Conservation (phyloP, 2,329 filamentous ascomycete species). For the Pseudogymnoascus sp. region DNA sequence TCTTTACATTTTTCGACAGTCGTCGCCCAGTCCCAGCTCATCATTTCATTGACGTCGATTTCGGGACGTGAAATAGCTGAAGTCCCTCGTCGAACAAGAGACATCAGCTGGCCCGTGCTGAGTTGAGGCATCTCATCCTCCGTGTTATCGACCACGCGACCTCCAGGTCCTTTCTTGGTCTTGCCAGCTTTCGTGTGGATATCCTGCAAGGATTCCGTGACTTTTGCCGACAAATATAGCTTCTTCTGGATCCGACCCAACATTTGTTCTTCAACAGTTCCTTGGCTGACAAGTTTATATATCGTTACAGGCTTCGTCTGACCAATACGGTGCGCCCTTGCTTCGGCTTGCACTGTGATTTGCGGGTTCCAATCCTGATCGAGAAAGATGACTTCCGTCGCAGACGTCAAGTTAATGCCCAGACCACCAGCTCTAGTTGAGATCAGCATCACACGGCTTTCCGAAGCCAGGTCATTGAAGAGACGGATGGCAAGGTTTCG, state of each 20-base stretch:
- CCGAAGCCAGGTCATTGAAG: conserved; percentile 78
- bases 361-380: conserved; percentile 98
- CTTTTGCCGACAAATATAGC: conserved; percentile 50
- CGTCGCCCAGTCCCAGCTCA: conserved; percentile 46
- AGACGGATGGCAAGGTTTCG: conserved; percentile 91
- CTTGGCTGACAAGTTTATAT: conserved; percentile 84
- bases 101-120: conserved; percentile 43
- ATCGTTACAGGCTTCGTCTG: conserved; percentile 93
- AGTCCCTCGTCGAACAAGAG: conserved; percentile 44
- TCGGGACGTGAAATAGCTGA: conserved; percentile 43
- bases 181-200: conserved; percentile 35
- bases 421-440: conserved; percentile 92
- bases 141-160: conserved; percentile 13
- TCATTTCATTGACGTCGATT: conserved; percentile 46
- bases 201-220: conserved; percentile 49
- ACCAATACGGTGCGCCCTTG: conserved; percentile 87
- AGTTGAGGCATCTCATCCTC: conserved; percentile 44
- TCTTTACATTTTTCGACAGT: conserved; percentile 46
- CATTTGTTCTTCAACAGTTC: conserved; percentile 88
- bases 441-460: conserved; percentile 79
- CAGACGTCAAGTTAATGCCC: conserved; percentile 91
- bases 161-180: conserved; percentile 24
- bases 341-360: conserved; percentile 90
- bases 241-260: conserved; percentile 41
- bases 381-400: conserved; percentile 93